phyloP scores from a whole-genome alignment of 768 basidiomycete species.

The Kwoniella sp. region DNA sequence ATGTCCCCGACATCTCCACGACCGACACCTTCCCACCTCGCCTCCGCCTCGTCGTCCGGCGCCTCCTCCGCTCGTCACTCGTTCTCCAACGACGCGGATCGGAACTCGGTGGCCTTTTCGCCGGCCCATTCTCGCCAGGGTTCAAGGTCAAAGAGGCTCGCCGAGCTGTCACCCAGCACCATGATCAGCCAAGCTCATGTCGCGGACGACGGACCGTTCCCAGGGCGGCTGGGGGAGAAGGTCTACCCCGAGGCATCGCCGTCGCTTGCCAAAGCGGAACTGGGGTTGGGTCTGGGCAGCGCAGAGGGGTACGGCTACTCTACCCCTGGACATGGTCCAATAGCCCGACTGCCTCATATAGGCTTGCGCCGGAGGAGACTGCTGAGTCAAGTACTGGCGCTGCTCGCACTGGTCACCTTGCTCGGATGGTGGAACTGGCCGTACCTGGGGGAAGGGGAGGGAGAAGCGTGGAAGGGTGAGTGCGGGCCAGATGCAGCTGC shows the following conservation, averaged over 20 bases:
- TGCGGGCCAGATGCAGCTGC: no score
- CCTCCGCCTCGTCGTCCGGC: not conserved
- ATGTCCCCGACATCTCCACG: not conserved
- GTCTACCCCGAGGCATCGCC: no score
- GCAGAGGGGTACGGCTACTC: no score
- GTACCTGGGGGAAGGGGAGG: not conserved
- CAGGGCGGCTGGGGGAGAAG: no score
- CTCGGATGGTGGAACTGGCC: slow-evolving; percentile 12
- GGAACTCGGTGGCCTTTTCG: not conserved
- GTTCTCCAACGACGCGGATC: not conserved
- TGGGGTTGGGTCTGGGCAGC: no score
- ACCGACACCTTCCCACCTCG: not conserved
- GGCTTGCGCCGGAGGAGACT: slow-evolving; percentile 13
- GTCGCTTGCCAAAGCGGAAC: no score
- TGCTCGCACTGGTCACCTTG: slow-evolving; percentile 4
- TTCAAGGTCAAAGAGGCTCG: not conserved
- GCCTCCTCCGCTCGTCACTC: not conserved
- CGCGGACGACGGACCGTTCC: no score
- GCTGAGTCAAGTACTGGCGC: not conserved
- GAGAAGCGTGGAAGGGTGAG: not conserved
- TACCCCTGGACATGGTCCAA: no score
- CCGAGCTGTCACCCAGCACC: no score
- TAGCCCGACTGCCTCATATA: slow-evolving; percentile 12
- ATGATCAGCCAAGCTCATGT: no score
- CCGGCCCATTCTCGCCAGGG: not conserved